A percentile compares a stretch with the other conserved stretches of the same genome.
These are phyloP conservation scores for Chrysoporthe deuterocubensis DNA, from an alignment of 2,329 filamentous ascomycete genomes.

Conservation along the genomic window DNA sequence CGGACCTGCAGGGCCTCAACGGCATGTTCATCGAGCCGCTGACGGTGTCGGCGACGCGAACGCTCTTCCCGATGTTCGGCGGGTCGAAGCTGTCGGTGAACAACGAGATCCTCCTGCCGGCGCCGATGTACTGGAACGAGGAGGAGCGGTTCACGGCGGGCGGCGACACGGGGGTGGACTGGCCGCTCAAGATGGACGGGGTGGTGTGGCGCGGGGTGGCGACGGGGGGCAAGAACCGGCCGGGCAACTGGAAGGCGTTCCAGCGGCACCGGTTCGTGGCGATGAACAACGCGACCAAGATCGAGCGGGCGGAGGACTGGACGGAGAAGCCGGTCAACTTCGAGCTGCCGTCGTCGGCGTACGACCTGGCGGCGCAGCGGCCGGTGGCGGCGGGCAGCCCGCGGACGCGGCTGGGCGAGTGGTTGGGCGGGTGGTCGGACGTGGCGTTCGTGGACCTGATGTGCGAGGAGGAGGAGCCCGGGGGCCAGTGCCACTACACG, in stretches of 20 bases:
- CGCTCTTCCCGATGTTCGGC: conserved; percentile 68
- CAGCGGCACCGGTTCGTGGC: conserved; percentile 76
- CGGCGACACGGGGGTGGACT: conserved; percentile 55
- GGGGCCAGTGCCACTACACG: conserved; percentile 52
- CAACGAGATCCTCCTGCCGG: conserved; percentile 71
- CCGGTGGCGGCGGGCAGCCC: conserved; percentile 35
- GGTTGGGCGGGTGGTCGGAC: conserved; percentile 55
- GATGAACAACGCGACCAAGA: conserved; percentile 70
- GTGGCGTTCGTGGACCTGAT: conserved; percentile 59
- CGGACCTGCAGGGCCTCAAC: conserved; percentile 64
- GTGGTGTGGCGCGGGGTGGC: conserved; percentile 71
- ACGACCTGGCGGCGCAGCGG: conserved; percentile 51
- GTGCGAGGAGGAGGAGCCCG: conserved; percentile 46
- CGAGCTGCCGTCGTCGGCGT: conserved; percentile 51
- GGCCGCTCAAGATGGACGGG: conserved; percentile 59
- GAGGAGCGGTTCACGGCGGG: conserved; percentile 66
- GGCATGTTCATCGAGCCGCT: conserved; percentile 68
- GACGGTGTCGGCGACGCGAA: conserved; percentile 58
- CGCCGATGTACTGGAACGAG: conserved; percentile 70
- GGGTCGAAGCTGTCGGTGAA: conserved; percentile 72
- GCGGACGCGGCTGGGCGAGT: conserved; percentile 46
- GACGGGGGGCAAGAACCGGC: conserved; percentile 63
- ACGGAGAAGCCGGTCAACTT: conserved; percentile 55
- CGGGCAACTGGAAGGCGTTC: conserved; percentile 71
- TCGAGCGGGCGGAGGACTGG: conserved; percentile 52